Evolutionary conservation across 345 rosid species (phyloP).

Genomic region (Cardamine occulta): DNA sequence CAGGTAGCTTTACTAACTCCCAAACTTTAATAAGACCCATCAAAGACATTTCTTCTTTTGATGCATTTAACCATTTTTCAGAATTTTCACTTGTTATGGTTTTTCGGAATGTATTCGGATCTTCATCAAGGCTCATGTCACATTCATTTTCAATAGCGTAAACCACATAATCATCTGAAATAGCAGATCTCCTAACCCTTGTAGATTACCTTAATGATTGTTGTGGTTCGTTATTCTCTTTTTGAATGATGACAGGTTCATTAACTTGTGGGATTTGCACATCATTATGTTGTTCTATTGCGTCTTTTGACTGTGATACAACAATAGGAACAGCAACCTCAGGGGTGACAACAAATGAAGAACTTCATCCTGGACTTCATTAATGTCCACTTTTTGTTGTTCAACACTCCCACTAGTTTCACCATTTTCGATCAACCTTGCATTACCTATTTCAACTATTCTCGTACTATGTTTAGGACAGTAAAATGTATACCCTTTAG

Average conservation of each 20-base stretch:
- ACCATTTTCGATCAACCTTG: neutral
- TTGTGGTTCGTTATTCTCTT: slow-evolving; percentile 1
- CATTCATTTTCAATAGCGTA: slow-evolving; percentile 1
- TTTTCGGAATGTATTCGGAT: neutral
- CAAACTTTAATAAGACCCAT: too few species aligned
- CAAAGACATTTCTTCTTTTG: too few species aligned
- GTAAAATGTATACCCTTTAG: slow-evolving; percentile 16
- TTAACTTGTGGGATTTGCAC: neutral
- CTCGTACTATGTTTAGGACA: slow-evolving; percentile 1
- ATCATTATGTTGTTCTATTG: neutral
- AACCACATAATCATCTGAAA: neutral
- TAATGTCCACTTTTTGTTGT: too few species aligned
- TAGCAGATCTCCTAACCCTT: neutral
- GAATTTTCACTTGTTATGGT: slow-evolving; percentile 7
- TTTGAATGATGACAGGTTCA: neutral
- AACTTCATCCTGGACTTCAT: too few species aligned
- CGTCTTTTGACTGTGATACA: neutral
- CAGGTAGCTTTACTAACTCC: too few species aligned
- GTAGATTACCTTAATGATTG: neutral
- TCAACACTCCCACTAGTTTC: too few species aligned
- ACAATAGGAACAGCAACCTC: neutral
- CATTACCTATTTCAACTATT: neutral
- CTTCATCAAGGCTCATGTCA: neutral
- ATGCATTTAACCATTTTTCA: neutral
- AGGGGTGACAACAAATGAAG: neutral